Evolutionary conservation across 805 yeast species (phyloP).

Genomic region (Lipomyces lipofer): DNA sequence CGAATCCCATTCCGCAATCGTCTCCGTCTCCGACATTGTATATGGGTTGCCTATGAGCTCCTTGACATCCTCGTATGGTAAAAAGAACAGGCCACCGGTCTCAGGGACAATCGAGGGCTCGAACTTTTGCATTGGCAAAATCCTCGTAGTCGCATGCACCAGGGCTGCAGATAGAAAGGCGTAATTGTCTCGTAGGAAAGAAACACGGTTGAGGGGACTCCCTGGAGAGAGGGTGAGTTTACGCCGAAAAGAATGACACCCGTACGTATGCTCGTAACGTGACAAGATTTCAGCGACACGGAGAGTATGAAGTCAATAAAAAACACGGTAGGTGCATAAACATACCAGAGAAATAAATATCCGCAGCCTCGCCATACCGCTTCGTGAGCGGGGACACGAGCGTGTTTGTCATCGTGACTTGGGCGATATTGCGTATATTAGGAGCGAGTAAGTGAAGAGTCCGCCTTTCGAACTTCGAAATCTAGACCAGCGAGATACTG

Average conservation of each 20-base stretch:
- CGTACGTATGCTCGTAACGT: too few relatives aligned
- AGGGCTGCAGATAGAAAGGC: slow-evolving; percentile 52
- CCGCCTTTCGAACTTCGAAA: too few relatives aligned
- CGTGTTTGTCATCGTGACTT: slow-evolving; percentile 2
- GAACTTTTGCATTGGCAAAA: slow-evolving; percentile 46
- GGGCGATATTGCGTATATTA: too few relatives aligned
- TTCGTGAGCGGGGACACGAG: slow-evolving; percentile 31
- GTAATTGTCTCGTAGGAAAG: slow-evolving; percentile 59
- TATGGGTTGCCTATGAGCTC: slow-evolving; percentile 42
- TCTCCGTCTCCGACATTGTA: slow-evolving; percentile 33
- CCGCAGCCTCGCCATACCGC: slow-evolving; percentile 30
- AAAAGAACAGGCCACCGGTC: slow-evolving; percentile 37
- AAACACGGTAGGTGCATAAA: not conserved
- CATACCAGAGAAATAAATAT: slow-evolving; percentile 30
- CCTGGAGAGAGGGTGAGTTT: slow-evolving; percentile 43
- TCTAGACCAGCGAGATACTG: too few relatives aligned
- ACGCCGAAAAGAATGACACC: not conserved
- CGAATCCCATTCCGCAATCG: slow-evolving; percentile 41
- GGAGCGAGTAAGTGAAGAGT: too few relatives aligned
- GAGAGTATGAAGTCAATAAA: not conserved
- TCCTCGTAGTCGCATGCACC: slow-evolving; percentile 49
- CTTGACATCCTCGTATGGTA: slow-evolving; percentile 40
- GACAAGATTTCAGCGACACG: too few relatives aligned
- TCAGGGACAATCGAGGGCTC: slow-evolving; percentile 29
- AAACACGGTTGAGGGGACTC: slow-evolving; percentile 61